Percentiles rank a stretch among this genome's conserved stretches.
Evolutionary conservation across 1,284 basidiomycete genomes (phyloP).

Genomic region (Melampsora americana): DNA sequence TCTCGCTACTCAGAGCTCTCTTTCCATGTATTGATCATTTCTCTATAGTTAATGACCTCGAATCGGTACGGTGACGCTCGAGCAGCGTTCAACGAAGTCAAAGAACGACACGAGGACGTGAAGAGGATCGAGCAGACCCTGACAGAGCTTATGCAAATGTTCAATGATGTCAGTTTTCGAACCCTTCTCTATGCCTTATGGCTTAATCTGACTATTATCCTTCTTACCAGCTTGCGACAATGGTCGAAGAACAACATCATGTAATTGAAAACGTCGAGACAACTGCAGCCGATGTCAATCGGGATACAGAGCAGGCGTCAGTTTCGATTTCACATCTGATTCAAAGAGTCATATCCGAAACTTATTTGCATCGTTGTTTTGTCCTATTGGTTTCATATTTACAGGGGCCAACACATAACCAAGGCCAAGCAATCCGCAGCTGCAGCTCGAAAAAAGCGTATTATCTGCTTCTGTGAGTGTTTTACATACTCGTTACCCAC

Average conservation of each 20-base stretch:
- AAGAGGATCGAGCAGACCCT: conserved; percentile 80
- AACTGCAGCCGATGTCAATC: conserved; percentile 64
- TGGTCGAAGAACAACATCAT: conserved; percentile 61
- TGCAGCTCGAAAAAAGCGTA: conserved; percentile 69
- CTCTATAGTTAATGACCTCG: conserved; percentile 69
- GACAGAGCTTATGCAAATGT: conserved; percentile 80
- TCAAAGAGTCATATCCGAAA: not conserved
- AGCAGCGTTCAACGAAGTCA: conserved; percentile 81
- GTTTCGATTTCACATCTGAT: conserved; percentile 48
- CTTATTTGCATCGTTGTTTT: not conserved
- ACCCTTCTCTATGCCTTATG: not conserved
- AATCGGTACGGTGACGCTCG: conserved; percentile 78
- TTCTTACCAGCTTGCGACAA: conserved; percentile 66
- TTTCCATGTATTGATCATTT: not conserved
- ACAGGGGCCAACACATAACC: conserved; percentile 64
- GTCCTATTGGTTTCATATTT: conserved; percentile 50
- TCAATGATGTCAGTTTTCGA: conserved; percentile 70
- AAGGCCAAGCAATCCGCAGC: conserved; percentile 70
- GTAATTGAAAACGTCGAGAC: conserved; percentile 59
- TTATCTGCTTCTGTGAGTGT: conserved; percentile 48
- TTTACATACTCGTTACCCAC: not conserved
- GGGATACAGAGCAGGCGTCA: conserved; percentile 69
- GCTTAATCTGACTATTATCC: not conserved
- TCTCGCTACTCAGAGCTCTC: not conserved
- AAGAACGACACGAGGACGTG: conserved; percentile 84